Evolutionary conservation across 306 rosid genomes (phyloP).

Genomic region (Glycine tomentella): DNA sequence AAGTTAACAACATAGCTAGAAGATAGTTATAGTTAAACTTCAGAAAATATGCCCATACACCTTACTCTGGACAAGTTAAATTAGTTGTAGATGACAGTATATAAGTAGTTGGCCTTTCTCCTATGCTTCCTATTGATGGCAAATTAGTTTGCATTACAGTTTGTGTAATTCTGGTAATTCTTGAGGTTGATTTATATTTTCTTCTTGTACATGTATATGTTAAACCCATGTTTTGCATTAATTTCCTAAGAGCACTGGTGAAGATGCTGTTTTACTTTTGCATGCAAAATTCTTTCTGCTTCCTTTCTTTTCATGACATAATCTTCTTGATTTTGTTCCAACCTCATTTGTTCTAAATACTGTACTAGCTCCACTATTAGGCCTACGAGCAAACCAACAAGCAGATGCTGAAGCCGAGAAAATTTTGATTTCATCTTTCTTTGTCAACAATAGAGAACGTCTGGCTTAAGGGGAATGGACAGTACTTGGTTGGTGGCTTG

Average conservation of each 20-base stretch:
- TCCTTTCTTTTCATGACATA: slow-evolving; percentile 40
- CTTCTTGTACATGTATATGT: slow-evolving; percentile 1
- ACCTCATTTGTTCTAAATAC: slow-evolving; percentile 60
- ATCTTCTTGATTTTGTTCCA: slow-evolving; percentile 51
- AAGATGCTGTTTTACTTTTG: slow-evolving; percentile 24
- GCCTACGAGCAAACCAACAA: slow-evolving; percentile 59
- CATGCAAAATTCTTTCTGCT: slow-evolving; percentile 27
- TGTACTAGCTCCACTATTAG: slow-evolving; percentile 73
- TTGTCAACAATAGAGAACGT: slow-evolving; percentile 74
- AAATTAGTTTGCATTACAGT: slow-evolving; percentile 24
- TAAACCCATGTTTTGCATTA: slow-evolving; percentile 15
- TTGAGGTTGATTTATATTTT: slow-evolving; percentile 6
- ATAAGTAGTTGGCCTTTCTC: background rate
- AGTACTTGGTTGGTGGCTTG: slow-evolving; percentile 72
- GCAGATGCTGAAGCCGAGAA: slow-evolving; percentile 79
- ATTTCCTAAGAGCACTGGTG: slow-evolving; percentile 18
- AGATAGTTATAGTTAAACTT: background rate
- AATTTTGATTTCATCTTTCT: slow-evolving; percentile 66
- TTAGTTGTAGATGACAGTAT: slow-evolving; percentile 10
- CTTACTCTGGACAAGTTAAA: slow-evolving; percentile 4
- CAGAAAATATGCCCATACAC: slow-evolving; percentile 29
- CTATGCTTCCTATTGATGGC: slow-evolving; percentile 9
- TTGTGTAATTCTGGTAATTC: slow-evolving; percentile 4
- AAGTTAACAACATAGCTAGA: slow-evolving; percentile 1
- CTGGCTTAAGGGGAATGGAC: slow-evolving; percentile 76